Evolutionary conservation across 2,329 filamentous ascomycete species (phyloP), one percentile per base, ranked within the genome.

Genomic region (Scedosporium aurantiacum): DNA sequence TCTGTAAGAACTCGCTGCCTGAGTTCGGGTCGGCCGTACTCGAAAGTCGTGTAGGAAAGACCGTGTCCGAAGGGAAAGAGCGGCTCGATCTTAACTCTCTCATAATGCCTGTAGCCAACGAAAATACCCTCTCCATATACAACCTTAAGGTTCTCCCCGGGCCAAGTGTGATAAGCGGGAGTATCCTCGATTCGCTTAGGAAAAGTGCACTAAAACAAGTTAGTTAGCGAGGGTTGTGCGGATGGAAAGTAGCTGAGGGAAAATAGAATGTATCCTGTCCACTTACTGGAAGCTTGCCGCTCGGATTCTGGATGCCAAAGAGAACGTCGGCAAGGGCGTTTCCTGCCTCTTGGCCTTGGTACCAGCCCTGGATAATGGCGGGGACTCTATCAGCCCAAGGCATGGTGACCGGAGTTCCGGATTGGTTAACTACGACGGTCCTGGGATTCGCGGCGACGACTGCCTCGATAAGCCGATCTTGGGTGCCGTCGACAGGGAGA

Each of bases 11-110:
- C 70, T 60, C 71, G 70, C 2, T 70, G 67, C 66, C 73, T 78
- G 60, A 86, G 76, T 3, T 78, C 78, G 0, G 84, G 79, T 1
- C 77, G 74, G 14, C 83, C 83, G 67, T 89, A 87, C 56, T 80
- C 77, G 69, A 91, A 91, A 0, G 75, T 80, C 0, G 87, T 90
- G 71, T 91, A 91, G 0, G 85, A 88, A 6, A 91, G 78, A 1
- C 88, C 88, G 69, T 89, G 86, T 10, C 88, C 88, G 65, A 91
- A 91, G 28, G 86, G 79, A 72, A 90, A 91, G 0, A 88, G 76
- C 0, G 85, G 84, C 4, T 78, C 73, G 58, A 86, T 79, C 27
- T 77, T 76, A 12, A 78, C 74, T 21, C 81, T 81, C 67, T 91
- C 87, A 70, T 89, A 90, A 72, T 89, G 85, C 18, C 83, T 76